Evolutionary conservation across 345 rosid genomes (phyloP), one percentile per base, ranked within the genome.

Genomic region (Euphorbia lathyris): DNA sequence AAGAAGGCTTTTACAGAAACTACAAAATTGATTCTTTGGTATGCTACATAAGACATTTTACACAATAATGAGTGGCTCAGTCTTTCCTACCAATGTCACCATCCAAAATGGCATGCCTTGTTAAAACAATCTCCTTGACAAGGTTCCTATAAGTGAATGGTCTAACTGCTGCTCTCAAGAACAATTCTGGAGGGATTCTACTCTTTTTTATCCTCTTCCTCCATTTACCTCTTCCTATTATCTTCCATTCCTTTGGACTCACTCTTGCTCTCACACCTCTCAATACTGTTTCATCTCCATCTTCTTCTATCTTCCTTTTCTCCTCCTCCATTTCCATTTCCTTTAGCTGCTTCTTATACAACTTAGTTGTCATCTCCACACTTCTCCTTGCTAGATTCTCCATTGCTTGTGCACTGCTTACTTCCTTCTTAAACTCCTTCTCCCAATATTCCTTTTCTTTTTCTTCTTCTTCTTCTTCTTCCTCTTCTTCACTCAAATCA

Each of bases 71-170:
- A 30, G 40, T 42, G 56, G 25, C 16, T 79, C 79, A 85, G 22
- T 82, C 81, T 16, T 82, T 83, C 36, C 74, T 74, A 52, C 93
- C 90, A 75, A 91, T 91, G 32, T 88, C 96, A 59, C 93, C 96
- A 45, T 94, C 98, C 78, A 91, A 71, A 71, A 94, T 90, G 34
- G 95, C 98, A 69, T 94, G 97, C 80, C 98, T 91, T 38, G 96
- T 91, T 55, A 94, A 75, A 65, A 90, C 97, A 72, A 94, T 90
- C 85, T 94, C 98, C 81, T 94, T 94, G 60, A 94, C 97, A 30
- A 91, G 95, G 78, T 94, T 91, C 73, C 93, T 85, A 77, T 91
- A 94, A 43, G 93, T 88, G 63, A 94, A 94, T 0, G 97, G 97
- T 66, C 93, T 79, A 65, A 94, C 93, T 5, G 96, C 95, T 2